Evolutionary conservation across 148 eudicot genomes (phyloP).

Genomic region (Persicaria tinctoria): DNA sequence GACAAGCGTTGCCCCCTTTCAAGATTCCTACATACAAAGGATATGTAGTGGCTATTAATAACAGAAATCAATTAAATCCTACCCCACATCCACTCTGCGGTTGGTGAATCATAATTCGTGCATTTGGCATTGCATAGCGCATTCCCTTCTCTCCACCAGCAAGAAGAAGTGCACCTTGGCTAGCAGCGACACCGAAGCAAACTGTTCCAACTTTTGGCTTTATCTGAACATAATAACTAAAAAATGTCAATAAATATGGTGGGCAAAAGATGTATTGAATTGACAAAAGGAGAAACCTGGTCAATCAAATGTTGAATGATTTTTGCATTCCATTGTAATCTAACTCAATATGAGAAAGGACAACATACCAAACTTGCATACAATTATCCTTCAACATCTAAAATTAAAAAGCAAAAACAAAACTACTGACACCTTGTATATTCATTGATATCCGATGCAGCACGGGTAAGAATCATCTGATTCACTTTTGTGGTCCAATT

Average conservation of each 20-base stretch:
- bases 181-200: constrained; percentile 88
- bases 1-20: background rate
- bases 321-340: constrained; percentile 2
- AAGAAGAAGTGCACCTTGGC: constrained; percentile 89
- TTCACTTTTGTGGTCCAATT: too few species aligned
- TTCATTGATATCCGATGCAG: background rate
- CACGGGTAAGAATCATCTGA: background rate
- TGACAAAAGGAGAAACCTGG: background rate
- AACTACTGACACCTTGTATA: background rate
- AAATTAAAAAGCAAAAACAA: background rate
- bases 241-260: background rate
- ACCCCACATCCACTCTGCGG: constrained; percentile 85
- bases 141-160: constrained; percentile 98
- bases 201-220: constrained; percentile 98
- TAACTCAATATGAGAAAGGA: background rate
- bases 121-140: constrained; percentile 96
- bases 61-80: constrained; percentile 18
- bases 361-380: background rate
- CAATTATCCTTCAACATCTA: background rate
- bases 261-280: too few species aligned
- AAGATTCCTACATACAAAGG: background rate
- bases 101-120: constrained; percentile 91
- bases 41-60: background rate
- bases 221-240: constrained; percentile 36
- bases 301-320: background rate